Percentiles rank a stretch among this genome's conserved stretches.
phyloP scores from a whole-genome alignment of 2,329 filamentous ascomycete genomes.

The Ophiostoma quercus region DNA sequence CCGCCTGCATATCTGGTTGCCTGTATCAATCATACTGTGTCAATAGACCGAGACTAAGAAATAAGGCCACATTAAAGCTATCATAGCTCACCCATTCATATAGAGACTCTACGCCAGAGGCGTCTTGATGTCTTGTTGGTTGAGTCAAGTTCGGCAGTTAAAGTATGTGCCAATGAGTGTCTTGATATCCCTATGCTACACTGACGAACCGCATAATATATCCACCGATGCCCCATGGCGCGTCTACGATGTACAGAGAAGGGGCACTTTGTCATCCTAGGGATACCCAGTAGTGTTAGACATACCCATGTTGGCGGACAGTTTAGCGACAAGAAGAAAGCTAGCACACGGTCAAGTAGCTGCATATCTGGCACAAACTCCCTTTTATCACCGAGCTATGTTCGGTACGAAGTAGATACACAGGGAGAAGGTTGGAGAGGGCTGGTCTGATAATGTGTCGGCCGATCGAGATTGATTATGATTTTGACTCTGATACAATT shows the following conservation, averaged over 20 bases:
- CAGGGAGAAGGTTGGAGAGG: background rate
- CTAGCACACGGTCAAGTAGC: background rate
- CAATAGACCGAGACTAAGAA: background rate
- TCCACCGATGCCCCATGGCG: background rate
- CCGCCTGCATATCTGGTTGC: background rate
- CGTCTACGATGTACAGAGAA: background rate
- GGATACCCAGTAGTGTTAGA: background rate
- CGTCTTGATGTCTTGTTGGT: background rate
- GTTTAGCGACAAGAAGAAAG: background rate
- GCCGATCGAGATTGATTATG: background rate
- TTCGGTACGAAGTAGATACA: background rate
- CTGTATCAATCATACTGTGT: background rate
- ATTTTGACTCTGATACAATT: background rate
- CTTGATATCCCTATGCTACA: background rate
- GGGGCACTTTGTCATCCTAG: background rate
- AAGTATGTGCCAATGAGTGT: background rate
- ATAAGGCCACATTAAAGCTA: background rate
- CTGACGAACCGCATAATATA: background rate
- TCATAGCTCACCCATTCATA: background rate
- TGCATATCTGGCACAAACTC: background rate
- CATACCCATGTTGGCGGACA: background rate
- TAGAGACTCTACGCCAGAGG: background rate
- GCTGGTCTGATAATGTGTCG: background rate
- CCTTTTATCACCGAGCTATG: too few species aligned
- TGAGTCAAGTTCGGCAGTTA: background rate